Evolutionary conservation across 129 eudicot species (phyloP), one percentile per base, ranked within the genome.

Genomic region (carrot (Daucus carota)): DNA sequence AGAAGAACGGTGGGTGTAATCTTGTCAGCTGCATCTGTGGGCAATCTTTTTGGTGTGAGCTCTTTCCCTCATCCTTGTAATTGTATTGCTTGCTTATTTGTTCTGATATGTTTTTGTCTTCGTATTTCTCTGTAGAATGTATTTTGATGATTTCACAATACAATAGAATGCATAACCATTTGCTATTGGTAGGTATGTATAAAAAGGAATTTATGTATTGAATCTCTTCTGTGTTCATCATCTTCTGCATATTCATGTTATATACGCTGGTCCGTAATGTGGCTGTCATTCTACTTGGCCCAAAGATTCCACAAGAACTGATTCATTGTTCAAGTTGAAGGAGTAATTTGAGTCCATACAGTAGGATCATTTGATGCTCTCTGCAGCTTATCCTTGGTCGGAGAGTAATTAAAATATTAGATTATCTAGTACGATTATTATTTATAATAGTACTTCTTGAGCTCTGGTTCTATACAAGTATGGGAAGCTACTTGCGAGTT

Each of bases 1-100:
- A 94, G 90, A 94, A 94, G 85, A 94, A 91, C 65, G 98, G 97
- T 72, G 98, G 98, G 71, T 94, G 97, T 82, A 94, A 94, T 70
- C 86, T 90, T 24, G 98, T 94, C 29, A 86, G 95, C 82, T 94
- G 98, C 83, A 82, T 94, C 34, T 94, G 98, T 77, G 93, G 97
- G 80, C 98, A 94, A 82, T 92, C 96, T 69, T 94, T 94, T 85
- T 94, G 98, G 98, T 91, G 79, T 77, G 88, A 26, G 40, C 54
- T 57, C 41, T 60, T 38, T 77, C 73, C 47, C 80, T 57, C 29
- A 18, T 47, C 5, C 47, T 41, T 70, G 29, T 22, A 10, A n/a
- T 70, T 6, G 26, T 40, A 70, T 70, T 38, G 14, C 20, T 1
- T 38, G 48, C 52, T 10, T 70, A 69, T 70, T 10, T 36, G 46